phyloP scores from a whole-genome alignment of 441 rosid species.

The Hura crepitans region DNA sequence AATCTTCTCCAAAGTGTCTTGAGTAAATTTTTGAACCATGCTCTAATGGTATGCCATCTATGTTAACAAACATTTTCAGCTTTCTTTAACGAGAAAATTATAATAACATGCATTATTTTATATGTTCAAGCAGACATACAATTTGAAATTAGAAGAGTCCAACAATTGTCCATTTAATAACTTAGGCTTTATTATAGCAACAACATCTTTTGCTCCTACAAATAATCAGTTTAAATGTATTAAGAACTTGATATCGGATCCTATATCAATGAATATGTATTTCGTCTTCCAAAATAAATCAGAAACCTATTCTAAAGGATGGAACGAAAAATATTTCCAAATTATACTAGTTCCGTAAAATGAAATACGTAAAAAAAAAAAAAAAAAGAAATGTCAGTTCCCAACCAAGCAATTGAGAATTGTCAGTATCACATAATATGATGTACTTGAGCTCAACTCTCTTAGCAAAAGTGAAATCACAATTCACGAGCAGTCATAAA shows the following conservation, averaged over 20 bases:
- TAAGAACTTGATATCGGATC: not conserved
- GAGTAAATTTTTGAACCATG: constrained; percentile 53
- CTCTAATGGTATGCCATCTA: constrained; percentile 50
- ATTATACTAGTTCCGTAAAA: not conserved
- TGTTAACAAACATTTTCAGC: constrained; percentile 11
- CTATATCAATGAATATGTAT: not conserved
- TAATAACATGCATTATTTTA: constrained; percentile 6
- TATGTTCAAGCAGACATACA: constrained; percentile 5
- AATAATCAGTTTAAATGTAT: not conserved
- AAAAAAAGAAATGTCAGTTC: not conserved
- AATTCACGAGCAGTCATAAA: not conserved
- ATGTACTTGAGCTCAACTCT: not conserved
- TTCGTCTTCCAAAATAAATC: not conserved
- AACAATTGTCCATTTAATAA: not conserved
- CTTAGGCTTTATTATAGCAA: not conserved
- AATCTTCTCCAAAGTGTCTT: constrained; percentile 58
- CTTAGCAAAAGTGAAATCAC: not conserved
- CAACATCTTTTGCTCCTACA: not conserved
- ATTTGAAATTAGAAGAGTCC: not conserved
- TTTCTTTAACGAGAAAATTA: constrained; percentile 15
- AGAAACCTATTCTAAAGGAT: not conserved
- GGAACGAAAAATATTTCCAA: not conserved
- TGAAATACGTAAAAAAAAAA: too few species aligned
- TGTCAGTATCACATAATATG: not conserved
- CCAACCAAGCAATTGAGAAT: not conserved